Conservation (phyloP, 768 basidiomycete species). For the Lactifluus pinguis region DNA sequence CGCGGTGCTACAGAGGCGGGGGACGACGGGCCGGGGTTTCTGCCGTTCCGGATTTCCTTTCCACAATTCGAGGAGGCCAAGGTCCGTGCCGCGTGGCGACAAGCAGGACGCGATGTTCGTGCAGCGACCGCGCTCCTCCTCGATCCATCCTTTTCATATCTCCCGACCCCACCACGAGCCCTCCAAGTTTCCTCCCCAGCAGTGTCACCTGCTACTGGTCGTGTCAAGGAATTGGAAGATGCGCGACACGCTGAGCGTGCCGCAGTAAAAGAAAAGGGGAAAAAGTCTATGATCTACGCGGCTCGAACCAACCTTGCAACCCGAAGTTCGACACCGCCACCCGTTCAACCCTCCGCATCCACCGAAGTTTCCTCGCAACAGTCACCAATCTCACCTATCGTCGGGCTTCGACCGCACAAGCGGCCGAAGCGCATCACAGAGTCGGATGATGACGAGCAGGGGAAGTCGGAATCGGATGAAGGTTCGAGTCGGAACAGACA, state of each 20-base stretch:
- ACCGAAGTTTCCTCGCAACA: constrained; percentile 30
- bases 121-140: constrained; percentile 50
- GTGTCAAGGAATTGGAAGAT: constrained; percentile 66
- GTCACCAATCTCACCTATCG: constrained; percentile 37
- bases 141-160: constrained; percentile 40
- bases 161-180: constrained; percentile 17
- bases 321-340: constrained; percentile 30
- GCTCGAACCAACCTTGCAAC: constrained; percentile 44
- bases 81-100: constrained; percentile 59
- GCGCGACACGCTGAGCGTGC: constrained; percentile 58
- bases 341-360: constrained; percentile 30
- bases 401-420: constrained; percentile 36
- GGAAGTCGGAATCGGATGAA: constrained; percentile 42
- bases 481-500: constrained; percentile 29
- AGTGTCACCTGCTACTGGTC: constrained; percentile 37
- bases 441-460: constrained; percentile 56
- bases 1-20: constrained; percentile 16
- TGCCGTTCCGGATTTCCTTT: constrained; percentile 57
- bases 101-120: constrained; percentile 51
- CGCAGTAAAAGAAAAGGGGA: constrained; percentile 64
- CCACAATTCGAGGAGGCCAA: constrained; percentile 35
- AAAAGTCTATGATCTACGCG: constrained; percentile 76
- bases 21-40: constrained; percentile 30
- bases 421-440: constrained; percentile 53
- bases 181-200: constrained; percentile 10